Percentiles rank a stretch among this genome's conserved stretches.
Evolutionary conservation across 2,329 filamentous ascomycete genomes (phyloP).

Genomic region (Pseudofabraea citricarpa): DNA sequence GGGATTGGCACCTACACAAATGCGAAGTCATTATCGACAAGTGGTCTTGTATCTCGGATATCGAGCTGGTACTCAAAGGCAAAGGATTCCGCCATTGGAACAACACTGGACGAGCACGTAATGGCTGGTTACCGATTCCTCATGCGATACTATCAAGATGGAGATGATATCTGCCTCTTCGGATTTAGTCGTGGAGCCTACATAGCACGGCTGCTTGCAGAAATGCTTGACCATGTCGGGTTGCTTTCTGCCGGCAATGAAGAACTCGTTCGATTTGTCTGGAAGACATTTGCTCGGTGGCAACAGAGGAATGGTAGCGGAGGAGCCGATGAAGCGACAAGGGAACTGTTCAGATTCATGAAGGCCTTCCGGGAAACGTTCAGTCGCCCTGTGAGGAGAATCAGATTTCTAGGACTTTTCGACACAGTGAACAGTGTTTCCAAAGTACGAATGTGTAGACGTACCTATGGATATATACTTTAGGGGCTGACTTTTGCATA

Average conservation of each 20-base stretch:
- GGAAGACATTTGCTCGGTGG: slow-evolving; percentile 76
- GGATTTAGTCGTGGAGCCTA: slow-evolving; percentile 71
- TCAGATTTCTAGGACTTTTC: slow-evolving; percentile 74
- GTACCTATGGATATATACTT: too few relatives aligned
- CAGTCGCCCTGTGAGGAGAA: slow-evolving; percentile 66
- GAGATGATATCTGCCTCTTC: slow-evolving; percentile 66
- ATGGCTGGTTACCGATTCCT: slow-evolving; percentile 78
- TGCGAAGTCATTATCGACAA: slow-evolving; percentile 54
- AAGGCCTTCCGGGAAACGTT: slow-evolving; percentile 79
- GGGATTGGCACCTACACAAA: slow-evolving; percentile 72
- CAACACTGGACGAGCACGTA: slow-evolving; percentile 77
- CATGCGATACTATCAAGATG: slow-evolving; percentile 65
- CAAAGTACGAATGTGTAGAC: slow-evolving; percentile 24
- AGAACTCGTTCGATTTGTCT: slow-evolving; percentile 79
- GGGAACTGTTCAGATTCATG: slow-evolving; percentile 69
- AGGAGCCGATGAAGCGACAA: slow-evolving; percentile 42
- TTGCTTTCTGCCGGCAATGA: slow-evolving; percentile 78
- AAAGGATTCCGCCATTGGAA: slow-evolving; percentile 75
- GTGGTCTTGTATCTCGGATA: slow-evolving; percentile 48
- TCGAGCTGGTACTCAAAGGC: slow-evolving; percentile 66
- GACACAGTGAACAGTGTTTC: slow-evolving; percentile 80
- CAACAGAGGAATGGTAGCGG: slow-evolving; percentile 41
- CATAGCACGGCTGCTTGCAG: slow-evolving; percentile 69
- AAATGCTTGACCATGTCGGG: slow-evolving; percentile 82
- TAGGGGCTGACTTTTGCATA: too few relatives aligned